These are phyloP conservation scores for Ophiosphaerella narmari DNA, from an alignment of 2,329 filamentous ascomycete species.

Conservation along the genomic window DNA sequence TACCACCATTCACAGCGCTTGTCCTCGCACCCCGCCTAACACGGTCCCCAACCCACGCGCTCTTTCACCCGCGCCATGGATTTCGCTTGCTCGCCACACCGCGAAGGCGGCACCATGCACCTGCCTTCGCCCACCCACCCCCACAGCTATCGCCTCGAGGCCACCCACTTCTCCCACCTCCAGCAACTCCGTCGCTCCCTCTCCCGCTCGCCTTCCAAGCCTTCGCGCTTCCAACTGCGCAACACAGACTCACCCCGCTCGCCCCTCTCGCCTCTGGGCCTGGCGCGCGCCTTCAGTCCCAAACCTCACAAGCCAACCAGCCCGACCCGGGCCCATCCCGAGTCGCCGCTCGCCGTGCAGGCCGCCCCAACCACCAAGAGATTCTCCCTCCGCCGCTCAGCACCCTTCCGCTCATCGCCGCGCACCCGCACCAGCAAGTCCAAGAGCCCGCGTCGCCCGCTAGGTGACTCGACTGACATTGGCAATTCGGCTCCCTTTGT, in stretches of 20 bases:
- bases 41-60: conserved; percentile 5
- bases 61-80: conserved; percentile 45
- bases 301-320: conserved; percentile 52
- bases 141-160: conserved; percentile 79
- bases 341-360: conserved; percentile 61
- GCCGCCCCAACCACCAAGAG: conserved; percentile 65
- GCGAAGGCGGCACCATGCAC: conserved; percentile 76
- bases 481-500: conserved; percentile 68
- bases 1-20: conserved; percentile 1
- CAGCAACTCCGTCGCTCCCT: conserved; percentile 84
- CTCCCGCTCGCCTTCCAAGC: conserved; percentile 90
- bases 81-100: conserved; percentile 56
- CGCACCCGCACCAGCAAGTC: conserved; percentile 69
- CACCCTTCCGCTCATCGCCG: conserved; percentile 60
- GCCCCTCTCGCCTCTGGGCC: conserved; percentile 50
- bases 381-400: conserved; percentile 53
- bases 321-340: conserved; percentile 56
- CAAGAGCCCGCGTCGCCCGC: conserved; percentile 75
- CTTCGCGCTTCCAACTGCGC: conserved; percentile 69
- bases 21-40: background rate
- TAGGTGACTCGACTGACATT: conserved; percentile 71
- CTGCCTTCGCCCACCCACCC: conserved; percentile 76
- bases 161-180: conserved; percentile 70
- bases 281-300: conserved; percentile 54
- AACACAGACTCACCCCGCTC: conserved; percentile 50